These are phyloP conservation scores for Corylus americana DNA, from an alignment of 306 rosid genomes.

Conservation along the genomic window DNA sequence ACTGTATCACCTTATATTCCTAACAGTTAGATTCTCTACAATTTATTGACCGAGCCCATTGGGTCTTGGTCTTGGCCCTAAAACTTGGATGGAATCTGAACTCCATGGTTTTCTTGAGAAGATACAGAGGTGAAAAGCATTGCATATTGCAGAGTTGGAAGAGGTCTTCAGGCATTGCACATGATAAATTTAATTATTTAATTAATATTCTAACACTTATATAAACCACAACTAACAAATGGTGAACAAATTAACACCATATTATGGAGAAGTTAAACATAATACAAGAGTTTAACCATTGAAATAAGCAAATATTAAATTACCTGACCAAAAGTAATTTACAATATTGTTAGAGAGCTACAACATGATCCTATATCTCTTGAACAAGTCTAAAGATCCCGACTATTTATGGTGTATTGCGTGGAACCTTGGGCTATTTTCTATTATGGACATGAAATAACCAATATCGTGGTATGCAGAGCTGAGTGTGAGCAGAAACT, in stretches of 20 bases:
- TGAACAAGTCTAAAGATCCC: slow-evolving; percentile 35
- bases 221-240: not conserved
- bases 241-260: not conserved
- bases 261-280: not conserved
- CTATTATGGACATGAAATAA: slow-evolving; percentile 53
- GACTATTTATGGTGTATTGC: slow-evolving; percentile 35
- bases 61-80: too few species aligned
- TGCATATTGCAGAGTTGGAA: too few species aligned
- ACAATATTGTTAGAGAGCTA: slow-evolving; percentile 34
- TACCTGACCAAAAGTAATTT: slow-evolving; percentile 30
- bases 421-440: slow-evolving; percentile 47
- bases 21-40: too few species aligned
- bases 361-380: slow-evolving; percentile 28
- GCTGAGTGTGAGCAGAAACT: slow-evolving; percentile 65
- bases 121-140: too few species aligned
- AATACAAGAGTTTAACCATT: slow-evolving; percentile 22
- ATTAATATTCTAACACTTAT: too few species aligned
- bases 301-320: slow-evolving; percentile 12
- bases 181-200: too few species aligned
- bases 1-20: too few species aligned
- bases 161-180: too few species aligned
- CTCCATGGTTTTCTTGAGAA: too few species aligned
- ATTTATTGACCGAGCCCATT: too few species aligned
- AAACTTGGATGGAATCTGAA: too few species aligned
- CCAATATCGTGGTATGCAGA: slow-evolving; percentile 32